Base-by-base conservation (phyloP, 2,329 filamentous ascomycete species). In the Xylariaceae sp. region DNA sequence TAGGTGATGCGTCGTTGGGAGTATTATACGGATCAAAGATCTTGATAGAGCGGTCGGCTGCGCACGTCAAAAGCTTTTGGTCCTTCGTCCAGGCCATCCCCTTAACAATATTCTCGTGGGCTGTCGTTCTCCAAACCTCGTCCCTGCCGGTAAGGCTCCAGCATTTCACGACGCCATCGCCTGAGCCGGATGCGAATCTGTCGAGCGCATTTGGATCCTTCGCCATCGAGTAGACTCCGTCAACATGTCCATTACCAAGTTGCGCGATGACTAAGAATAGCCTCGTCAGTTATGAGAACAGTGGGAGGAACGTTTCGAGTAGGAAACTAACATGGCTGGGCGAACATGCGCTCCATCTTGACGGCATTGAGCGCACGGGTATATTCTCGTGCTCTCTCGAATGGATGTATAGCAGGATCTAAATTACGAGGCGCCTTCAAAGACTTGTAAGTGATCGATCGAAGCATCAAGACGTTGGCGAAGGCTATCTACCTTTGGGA, bases 21-120 rank as follows among this genome's bases (percentile, higher is more conserved):
- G 88, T 88, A 71, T 89, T 87, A 73, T 96, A 96, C 1, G 93
- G 93, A 67, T 97, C 92, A 76, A 90, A 97, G 29, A 99, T 79
- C 74, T 98, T 96, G 68, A 98, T 84, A 3, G 90, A 89, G 64
- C 87, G 86, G 74, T 99, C 95, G 57, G 86, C 88, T 5, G 90
- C 92, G 71, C 93, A 97, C 1, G 91, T 93, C 45, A 98, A 78
- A 14, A 98, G 79, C 71, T 92, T 93, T 69, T 88, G 84, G 66
- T 96, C 91, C 44, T 85, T 83, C 2, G 92, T 96, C 89, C 93
- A 99, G 65, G 88, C 89, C 71, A 97, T 81, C 14, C 89, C 90
- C 79, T 96, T 96, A 65, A 98, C 91, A 44, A 97, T 88, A 65
- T 96, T 96, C 66, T 96, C 90, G 72, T 99, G 96, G 20, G 92